phyloP scores from a whole-genome alignment of 2,329 filamentous ascomycete genomes.

The Septoria linicola region DNA sequence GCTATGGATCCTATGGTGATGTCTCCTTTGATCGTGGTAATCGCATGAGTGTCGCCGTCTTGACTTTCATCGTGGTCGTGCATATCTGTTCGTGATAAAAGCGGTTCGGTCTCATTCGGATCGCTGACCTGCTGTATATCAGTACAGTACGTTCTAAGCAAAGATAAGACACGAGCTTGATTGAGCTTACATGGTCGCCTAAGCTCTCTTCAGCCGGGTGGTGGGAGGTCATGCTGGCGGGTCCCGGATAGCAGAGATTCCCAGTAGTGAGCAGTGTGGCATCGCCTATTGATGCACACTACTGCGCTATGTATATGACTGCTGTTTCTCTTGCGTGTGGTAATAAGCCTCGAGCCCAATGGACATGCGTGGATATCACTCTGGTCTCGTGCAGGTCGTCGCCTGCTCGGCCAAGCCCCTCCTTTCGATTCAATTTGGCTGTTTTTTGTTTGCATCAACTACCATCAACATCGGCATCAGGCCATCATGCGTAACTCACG shows the following conservation, averaged over 20 bases:
- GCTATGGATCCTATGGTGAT: constrained; percentile 31
- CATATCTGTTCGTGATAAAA: constrained; percentile 1
- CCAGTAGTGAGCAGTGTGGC: no score
- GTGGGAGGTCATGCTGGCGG: neutral
- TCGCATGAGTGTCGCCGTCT: no score
- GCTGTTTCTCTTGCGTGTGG: no score
- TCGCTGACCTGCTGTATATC: neutral
- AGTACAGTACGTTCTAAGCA: neutral
- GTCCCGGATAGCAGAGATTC: neutral
- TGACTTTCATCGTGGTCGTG: neutral
- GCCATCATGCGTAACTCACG: no score
- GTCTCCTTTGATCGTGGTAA: constrained; percentile 24
- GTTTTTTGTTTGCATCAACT: no score
- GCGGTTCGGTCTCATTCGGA: neutral
- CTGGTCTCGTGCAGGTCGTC: no score
- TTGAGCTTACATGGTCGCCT: constrained; percentile 1
- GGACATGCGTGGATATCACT: no score
- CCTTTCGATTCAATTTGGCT: no score
- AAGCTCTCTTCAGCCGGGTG: neutral
- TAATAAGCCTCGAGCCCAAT: no score
- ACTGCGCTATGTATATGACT: no score
- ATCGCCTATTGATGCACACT: no score
- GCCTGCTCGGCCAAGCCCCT: no score
- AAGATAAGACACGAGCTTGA: neutral
- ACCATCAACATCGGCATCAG: neutral